Evolutionary conservation across 352 stramenopile genomes (phyloP).

Genomic region (Phytophthora kernoviae): DNA sequence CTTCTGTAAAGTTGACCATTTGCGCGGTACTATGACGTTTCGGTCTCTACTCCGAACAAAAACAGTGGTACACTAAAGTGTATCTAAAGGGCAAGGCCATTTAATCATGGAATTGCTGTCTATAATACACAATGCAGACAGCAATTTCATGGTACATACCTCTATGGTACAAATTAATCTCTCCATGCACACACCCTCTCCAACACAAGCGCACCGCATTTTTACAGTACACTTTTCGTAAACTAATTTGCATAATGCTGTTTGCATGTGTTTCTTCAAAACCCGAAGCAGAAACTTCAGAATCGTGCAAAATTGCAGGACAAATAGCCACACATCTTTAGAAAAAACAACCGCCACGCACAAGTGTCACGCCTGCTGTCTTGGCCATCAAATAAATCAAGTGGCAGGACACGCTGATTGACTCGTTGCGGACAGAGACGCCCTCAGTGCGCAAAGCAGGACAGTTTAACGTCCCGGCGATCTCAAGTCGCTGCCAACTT

Average conservation of each 20-base stretch:
- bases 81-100: too few species aligned
- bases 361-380: neutral
- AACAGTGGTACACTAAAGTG: neutral
- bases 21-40: neutral
- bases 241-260: neutral
- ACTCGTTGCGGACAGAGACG: neutral
- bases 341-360: neutral
- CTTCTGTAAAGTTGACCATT: neutral
- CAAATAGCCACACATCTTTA: neutral
- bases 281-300: slow-evolving; percentile 1
- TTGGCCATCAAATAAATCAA: slow-evolving; percentile 14
- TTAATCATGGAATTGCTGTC: neutral
- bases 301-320: neutral
- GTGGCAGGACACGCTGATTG: slow-evolving; percentile 5
- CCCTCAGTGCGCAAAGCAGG: neutral
- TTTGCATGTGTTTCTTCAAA: neutral
- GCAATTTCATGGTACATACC: too few species aligned
- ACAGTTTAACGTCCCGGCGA: slow-evolving; percentile 7
- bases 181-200: too few species aligned
- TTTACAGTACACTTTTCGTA: too few species aligned
- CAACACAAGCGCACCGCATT: too few species aligned
- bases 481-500: slow-evolving; percentile 16
- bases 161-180: too few species aligned
- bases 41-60: neutral
- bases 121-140: neutral